phyloP scores from a whole-genome alignment of 805 yeast species.

The Yarrowia osloensis region DNA sequence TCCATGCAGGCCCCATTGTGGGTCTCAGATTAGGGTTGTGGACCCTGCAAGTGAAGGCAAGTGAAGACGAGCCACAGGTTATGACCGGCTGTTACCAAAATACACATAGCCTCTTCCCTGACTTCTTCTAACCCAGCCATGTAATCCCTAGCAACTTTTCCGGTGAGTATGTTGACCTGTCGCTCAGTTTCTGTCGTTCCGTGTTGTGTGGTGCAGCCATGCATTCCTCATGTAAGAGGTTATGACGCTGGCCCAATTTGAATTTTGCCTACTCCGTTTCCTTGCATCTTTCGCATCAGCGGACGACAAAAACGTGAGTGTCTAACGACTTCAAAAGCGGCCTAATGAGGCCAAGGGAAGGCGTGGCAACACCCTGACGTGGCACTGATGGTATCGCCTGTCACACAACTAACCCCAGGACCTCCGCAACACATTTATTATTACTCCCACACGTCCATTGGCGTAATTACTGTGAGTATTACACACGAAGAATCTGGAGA shows the following conservation, averaged over 20 bases:
- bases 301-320: conserved; percentile 28
- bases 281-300: conserved; percentile 28
- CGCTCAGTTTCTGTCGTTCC: neutral
- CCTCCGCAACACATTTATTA: conserved; percentile 24
- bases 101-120: neutral
- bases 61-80: neutral
- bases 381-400: neutral
- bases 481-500: neutral
- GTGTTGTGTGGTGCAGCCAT: neutral
- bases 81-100: neutral
- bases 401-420: neutral
- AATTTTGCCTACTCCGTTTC: conserved; percentile 16
- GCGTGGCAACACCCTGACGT: neutral
- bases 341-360: neutral
- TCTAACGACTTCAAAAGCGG: neutral
- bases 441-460: conserved; percentile 16
- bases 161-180: too few relatives aligned
- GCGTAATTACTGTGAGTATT: conserved; percentile 13
- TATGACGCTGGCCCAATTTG: conserved; percentile 9
- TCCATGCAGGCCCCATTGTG: neutral
- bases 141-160: neutral
- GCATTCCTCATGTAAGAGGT: conserved; percentile 21
- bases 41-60: neutral
- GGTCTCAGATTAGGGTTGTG: neutral
- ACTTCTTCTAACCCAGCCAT: neutral